A percentile compares a stretch with the other conserved stretches of the same genome.
Evolutionary conservation across 1,284 basidiomycete species (phyloP).

Genomic region (Austropuccinia psidii): DNA sequence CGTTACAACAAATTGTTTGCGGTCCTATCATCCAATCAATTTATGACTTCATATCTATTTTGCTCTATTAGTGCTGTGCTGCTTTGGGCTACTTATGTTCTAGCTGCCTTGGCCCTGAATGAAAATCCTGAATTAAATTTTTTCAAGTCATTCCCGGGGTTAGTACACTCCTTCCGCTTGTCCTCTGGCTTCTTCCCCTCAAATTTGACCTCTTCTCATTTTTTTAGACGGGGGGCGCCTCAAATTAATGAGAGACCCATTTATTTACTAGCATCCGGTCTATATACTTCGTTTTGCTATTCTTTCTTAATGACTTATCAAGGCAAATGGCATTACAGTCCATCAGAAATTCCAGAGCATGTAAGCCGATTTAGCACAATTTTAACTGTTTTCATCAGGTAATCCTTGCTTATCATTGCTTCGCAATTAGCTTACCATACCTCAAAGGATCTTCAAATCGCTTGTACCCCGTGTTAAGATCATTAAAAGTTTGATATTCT

Average conservation of each 20-base stretch:
- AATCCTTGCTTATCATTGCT: neutral
- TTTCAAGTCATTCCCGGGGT: slow-evolving; percentile 26
- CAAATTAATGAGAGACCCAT: slow-evolving; percentile 29
- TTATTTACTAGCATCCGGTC: slow-evolving; percentile 5
- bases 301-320: slow-evolving; percentile 21
- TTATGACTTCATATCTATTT: neutral
- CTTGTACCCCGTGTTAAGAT: neutral
- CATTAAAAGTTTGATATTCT: neutral
- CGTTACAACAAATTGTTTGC: slow-evolving; percentile 3
- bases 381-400: neutral
- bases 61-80: slow-evolving; percentile 14
- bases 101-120: slow-evolving; percentile 25
- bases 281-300: slow-evolving; percentile 6
- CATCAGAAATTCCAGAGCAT: slow-evolving; percentile 1
- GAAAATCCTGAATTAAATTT: slow-evolving; percentile 25
- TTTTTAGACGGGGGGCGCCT: slow-evolving; percentile 9
- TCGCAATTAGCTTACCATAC: neutral
- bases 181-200: neutral
- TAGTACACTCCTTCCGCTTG: neutral
- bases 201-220: neutral
- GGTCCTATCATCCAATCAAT: slow-evolving; percentile 14
- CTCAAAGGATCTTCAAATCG: slow-evolving; percentile 14
- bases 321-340: slow-evolving; percentile 1
- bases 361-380: slow-evolving; percentile 1
- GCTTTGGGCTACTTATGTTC: slow-evolving; percentile 18